Percentiles rank a stretch among this genome's conserved stretches.
Conservation (phyloP, 306 rosid genomes). For the Cotoneaster glaucophyllus region DNA sequence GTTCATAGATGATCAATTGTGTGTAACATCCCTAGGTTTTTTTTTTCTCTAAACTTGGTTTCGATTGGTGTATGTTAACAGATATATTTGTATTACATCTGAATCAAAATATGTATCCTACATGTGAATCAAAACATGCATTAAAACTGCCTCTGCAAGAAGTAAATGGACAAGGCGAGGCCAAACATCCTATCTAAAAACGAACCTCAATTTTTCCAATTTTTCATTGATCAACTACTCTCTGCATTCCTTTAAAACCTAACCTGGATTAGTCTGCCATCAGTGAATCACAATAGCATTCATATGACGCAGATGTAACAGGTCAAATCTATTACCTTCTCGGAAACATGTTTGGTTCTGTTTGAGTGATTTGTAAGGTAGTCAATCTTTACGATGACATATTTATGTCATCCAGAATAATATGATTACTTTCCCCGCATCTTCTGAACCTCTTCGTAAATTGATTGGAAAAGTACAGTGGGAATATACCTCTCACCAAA, state of each 20-base stretch:
- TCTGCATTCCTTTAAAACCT: background rate
- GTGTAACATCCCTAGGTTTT: background rate
- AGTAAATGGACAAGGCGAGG: background rate
- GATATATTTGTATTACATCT: too few species aligned
- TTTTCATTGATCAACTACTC: background rate
- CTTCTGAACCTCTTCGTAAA: slow-evolving; percentile 63
- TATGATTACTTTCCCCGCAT: slow-evolving; percentile 28
- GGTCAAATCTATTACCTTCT: slow-evolving; percentile 25
- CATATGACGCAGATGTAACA: background rate
- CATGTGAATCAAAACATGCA: background rate
- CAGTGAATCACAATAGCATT: background rate
- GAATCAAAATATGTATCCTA: background rate
- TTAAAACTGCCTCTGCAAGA: background rate
- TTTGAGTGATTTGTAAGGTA: slow-evolving; percentile 11
- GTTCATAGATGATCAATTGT: background rate
- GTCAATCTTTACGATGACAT: slow-evolving; percentile 19
- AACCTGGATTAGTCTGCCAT: background rate
- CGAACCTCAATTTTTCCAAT: background rate
- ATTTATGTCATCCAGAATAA: background rate
- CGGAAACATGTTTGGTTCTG: slow-evolving; percentile 22
- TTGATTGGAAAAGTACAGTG: slow-evolving; percentile 66
- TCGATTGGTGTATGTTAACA: background rate
- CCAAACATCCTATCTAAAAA: background rate
- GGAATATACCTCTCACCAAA: slow-evolving; percentile 87
- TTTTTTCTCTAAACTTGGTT: background rate